A percentile compares a stretch with the other conserved stretches of the same genome.
These are phyloP conservation scores for Fusarium sp. DNA, from an alignment of 2,329 filamentous ascomycete species.

Conservation along the genomic window DNA sequence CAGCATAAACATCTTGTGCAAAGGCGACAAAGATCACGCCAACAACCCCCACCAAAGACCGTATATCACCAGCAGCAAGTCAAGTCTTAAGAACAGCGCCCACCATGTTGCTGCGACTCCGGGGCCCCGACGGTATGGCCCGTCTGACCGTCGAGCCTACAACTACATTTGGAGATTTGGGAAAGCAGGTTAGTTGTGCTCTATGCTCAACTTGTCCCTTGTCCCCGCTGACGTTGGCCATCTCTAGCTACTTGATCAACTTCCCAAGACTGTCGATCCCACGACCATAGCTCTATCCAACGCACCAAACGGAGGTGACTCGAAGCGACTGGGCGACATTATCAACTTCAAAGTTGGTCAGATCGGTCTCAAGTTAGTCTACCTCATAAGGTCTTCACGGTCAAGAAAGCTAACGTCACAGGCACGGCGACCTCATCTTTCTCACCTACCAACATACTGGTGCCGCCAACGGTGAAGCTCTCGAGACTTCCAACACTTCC, in stretches of 20 bases:
- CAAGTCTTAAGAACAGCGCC: conserved; percentile 4
- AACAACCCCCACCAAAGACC: conserved; percentile 26
- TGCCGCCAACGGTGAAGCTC: conserved; percentile 44
- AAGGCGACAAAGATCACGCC: conserved; percentile 7
- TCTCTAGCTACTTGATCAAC: conserved; percentile 64
- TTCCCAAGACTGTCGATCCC: conserved; percentile 71
- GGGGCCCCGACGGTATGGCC: conserved; percentile 92
- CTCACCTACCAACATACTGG: conserved; percentile 78
- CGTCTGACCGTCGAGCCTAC: conserved; percentile 81
- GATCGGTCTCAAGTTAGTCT: conserved; percentile 67
- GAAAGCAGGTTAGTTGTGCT: conserved; percentile 58
- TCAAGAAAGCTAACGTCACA: conserved; percentile 13
- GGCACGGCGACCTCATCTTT: conserved; percentile 92
- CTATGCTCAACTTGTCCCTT: not conserved
- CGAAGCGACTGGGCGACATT: conserved; percentile 69
- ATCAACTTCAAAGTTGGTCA: conserved; percentile 65
- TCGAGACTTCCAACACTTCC: conserved; percentile 56
- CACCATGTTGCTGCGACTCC: conserved; percentile 84
- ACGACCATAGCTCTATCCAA: conserved; percentile 71
- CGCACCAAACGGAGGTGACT: conserved; percentile 66
- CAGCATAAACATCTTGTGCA: not conserved
- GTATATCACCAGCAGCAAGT: conserved; percentile 13
- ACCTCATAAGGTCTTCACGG: not conserved
- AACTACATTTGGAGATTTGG: conserved; percentile 76
- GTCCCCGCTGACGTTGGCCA: conserved; percentile 26